phyloP scores from a whole-genome alignment of 2,329 filamentous ascomycete species.

The Alternaria alternata region DNA sequence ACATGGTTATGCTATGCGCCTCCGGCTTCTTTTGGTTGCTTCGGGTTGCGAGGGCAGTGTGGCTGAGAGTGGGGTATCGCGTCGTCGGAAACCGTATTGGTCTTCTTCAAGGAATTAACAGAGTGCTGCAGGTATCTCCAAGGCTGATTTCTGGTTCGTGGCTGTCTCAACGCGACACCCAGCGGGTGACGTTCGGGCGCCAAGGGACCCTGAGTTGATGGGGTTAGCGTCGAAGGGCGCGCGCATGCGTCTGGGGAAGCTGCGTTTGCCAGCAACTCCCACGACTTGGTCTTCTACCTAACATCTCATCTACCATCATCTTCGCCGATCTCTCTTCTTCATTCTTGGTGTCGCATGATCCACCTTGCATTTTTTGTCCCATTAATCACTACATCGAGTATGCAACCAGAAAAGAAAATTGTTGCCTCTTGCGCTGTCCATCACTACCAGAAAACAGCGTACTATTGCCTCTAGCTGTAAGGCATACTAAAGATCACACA shows the following conservation, averaged over 20 bases:
- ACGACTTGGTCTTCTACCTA: background rate
- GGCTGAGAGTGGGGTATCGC: background rate
- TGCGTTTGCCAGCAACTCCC: background rate
- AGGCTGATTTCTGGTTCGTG: background rate
- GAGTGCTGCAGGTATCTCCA: background rate
- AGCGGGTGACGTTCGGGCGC: conserved; percentile 19
- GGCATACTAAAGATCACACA: background rate
- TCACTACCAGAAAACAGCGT: background rate
- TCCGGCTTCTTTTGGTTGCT: background rate
- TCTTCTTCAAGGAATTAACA: background rate
- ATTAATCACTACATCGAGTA: background rate
- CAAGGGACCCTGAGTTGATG: conserved; percentile 19
- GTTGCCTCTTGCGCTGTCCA: background rate
- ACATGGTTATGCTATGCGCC: conserved; percentile 52
- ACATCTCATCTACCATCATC: background rate
- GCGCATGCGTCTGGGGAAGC: conserved; percentile 8
- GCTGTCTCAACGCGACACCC: background rate
- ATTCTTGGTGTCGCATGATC: background rate
- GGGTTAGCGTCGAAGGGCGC: conserved; percentile 10
- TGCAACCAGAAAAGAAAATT: background rate
- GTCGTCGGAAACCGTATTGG: background rate
- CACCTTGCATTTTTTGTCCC: background rate
- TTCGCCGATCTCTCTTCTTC: background rate
- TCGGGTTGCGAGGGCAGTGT: background rate
- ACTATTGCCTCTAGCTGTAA: background rate